Conservation (phyloP, 192 early-diverging fungal species). For the Coemansia sp. region DNA sequence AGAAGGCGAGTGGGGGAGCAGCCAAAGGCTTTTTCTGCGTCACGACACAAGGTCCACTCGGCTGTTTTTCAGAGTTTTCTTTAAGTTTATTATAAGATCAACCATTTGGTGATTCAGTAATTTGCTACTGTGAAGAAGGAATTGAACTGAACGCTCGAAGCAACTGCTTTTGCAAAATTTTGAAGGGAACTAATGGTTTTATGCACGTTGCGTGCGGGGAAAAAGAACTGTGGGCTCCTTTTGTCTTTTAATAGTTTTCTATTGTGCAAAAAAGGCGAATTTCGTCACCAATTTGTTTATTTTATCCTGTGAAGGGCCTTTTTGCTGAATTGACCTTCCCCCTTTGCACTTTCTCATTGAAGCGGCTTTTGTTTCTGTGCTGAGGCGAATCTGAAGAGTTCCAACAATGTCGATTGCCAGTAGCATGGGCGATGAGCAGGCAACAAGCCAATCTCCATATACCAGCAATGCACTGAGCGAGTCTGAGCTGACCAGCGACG, state of each 20-base stretch:
- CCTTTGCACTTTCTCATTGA: too few species aligned
- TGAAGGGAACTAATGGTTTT: background rate
- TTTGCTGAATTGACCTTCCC: too few species aligned
- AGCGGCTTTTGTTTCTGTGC: too few species aligned
- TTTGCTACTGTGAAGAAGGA: too few species aligned
- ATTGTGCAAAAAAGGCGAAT: conserved; percentile 7
- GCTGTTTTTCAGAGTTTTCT: too few species aligned
- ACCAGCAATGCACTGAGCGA: background rate
- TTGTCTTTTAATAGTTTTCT: conserved; percentile 3
- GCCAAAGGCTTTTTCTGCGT: too few species aligned
- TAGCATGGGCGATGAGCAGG: background rate
- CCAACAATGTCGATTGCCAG: conserved; percentile 20
- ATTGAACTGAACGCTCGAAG: background rate
- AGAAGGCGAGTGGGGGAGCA: background rate
- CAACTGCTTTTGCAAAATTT: too few species aligned
- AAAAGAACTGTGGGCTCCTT: background rate
- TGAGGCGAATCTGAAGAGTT: background rate
- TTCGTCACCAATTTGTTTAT: conserved; percentile 1
- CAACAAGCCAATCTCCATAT: conserved; percentile 5
- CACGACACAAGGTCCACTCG: too few species aligned
- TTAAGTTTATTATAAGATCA: too few species aligned
- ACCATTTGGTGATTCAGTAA: too few species aligned
- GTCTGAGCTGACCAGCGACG: background rate
- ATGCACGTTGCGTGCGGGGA: background rate
- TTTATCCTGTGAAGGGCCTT: too few species aligned